Evolutionary conservation across 73 alveolate species (phyloP).

Genomic region (Symbiodinium pilosum): DNA sequence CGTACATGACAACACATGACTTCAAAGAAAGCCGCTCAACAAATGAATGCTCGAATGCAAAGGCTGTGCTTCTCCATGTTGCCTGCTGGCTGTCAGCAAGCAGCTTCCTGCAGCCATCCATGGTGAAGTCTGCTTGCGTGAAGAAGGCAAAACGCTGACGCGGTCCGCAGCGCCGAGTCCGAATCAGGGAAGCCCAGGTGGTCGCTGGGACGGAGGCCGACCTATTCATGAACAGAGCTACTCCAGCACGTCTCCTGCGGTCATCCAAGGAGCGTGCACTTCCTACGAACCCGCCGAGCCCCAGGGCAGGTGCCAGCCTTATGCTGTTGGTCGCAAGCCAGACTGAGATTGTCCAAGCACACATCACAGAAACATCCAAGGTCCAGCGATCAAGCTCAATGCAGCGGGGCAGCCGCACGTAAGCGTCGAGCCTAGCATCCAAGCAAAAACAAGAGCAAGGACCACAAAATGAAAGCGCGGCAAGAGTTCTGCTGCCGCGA

Average conservation of each 20-base stretch:
- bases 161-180: slow-evolving; percentile 22
- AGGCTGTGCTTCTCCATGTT: too few species aligned
- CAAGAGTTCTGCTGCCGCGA: background rate
- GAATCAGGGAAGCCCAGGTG: slow-evolving; percentile 30
- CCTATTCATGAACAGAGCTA: background rate
- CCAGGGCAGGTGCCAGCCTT: background rate
- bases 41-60: too few species aligned
- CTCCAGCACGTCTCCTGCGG: too few species aligned
- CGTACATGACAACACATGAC: too few species aligned
- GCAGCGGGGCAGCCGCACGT: slow-evolving; percentile 62
- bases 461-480: too few species aligned
- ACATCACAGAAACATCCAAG: background rate
- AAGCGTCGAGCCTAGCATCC: slow-evolving; percentile 40
- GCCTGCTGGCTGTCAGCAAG: background rate
- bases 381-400: background rate
- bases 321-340: too few species aligned
- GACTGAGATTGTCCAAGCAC: background rate
- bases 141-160: background rate
- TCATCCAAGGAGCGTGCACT: slow-evolving; percentile 1
- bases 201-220: slow-evolving; percentile 60
- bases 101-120: background rate
- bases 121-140: background rate
- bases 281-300: slow-evolving; percentile 81
- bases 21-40: too few species aligned
- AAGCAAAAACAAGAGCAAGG: too few species aligned